Conservation (phyloP, 1,139 yeast species). For the Zhuliangozyma parablackwelliae region DNA sequence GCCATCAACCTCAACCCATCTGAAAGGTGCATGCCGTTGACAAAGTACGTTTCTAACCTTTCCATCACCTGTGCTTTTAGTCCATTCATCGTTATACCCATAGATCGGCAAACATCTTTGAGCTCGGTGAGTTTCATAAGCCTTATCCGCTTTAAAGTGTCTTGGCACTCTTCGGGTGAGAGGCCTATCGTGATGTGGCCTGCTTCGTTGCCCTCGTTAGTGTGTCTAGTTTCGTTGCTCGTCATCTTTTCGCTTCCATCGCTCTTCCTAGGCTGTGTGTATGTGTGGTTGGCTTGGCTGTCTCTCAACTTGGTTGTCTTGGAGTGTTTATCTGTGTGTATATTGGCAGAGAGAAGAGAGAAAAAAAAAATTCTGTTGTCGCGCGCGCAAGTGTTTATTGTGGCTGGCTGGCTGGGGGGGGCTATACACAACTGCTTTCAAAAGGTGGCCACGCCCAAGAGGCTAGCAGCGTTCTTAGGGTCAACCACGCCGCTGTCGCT, state of each 20-base stretch:
- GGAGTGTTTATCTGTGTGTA: no score
- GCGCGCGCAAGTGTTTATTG: slow-evolving; percentile 1
- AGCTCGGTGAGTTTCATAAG: slow-evolving; percentile 23
- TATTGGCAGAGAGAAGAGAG: no score
- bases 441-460: slow-evolving; percentile 75
- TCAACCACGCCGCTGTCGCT: slow-evolving; percentile 43
- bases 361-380: no score
- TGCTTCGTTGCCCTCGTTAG: no score
- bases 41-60: slow-evolving; percentile 37
- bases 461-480: slow-evolving; percentile 77
- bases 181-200: background rate
- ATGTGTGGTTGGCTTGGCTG: no score
- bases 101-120: slow-evolving; percentile 43
- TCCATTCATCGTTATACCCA: slow-evolving; percentile 45
- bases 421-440: background rate
- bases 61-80: slow-evolving; percentile 49
- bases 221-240: no score
- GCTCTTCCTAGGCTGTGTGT: no score
- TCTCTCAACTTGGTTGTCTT: no score
- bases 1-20: slow-evolving; percentile 43
- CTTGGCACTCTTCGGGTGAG: slow-evolving; percentile 12
- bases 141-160: slow-evolving; percentile 11
- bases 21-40: slow-evolving; percentile 26
- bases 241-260: no score
- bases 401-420: no score